Evolutionary conservation across 768 basidiomycete species (phyloP), one percentile per base, ranked within the genome.

Genomic region (Gelatoporia subvermispora): DNA sequence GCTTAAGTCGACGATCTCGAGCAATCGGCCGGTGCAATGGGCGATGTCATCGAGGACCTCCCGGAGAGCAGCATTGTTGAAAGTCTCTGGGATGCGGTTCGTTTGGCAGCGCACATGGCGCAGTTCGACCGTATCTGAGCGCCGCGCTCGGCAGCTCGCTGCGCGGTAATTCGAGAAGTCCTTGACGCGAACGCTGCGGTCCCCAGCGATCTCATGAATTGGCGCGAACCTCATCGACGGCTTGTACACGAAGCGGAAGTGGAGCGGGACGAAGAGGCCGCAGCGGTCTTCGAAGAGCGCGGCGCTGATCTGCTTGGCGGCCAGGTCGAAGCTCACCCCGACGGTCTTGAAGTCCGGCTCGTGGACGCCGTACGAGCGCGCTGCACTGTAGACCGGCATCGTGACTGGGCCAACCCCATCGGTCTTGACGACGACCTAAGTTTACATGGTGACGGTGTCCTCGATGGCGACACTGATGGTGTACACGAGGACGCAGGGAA

Each of bases 91-190:
- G 53, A 99, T 90, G 47, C 95, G 87, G 58, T 91, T 86, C 3
- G 95, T 66, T 99, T 98, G 58, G 96, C 89, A n/a, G 96, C 95
- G 67, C 93, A 94, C 96, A 99, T 98, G 8, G 93, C 94, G 60
- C 97, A 99, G 65, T 94, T 93, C 21, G 92, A 95, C 34, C 96
- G 82, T 61, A 94, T 94, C 49, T 88, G 74, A 2, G 85, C 75
- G 63, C 98, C 96, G 25, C 96, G 91, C 68, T 96, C 93, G 49
- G 98, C 96, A 22, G 96, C 96, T 20, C 96, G 92, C 63, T 98
- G 96, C 96, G 98, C 98, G 31, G 96, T 99, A 63, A 99, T 94
- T 59, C 96, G 96, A 99, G 65, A 98, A 98, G 58, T 88, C 81
- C 72, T 96, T 98, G 72, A 98, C 94, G 52, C 88, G 82, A 47